Conservation (phyloP, 2,329 filamentous ascomycete species). For the Clonostachys byssicola region DNA sequence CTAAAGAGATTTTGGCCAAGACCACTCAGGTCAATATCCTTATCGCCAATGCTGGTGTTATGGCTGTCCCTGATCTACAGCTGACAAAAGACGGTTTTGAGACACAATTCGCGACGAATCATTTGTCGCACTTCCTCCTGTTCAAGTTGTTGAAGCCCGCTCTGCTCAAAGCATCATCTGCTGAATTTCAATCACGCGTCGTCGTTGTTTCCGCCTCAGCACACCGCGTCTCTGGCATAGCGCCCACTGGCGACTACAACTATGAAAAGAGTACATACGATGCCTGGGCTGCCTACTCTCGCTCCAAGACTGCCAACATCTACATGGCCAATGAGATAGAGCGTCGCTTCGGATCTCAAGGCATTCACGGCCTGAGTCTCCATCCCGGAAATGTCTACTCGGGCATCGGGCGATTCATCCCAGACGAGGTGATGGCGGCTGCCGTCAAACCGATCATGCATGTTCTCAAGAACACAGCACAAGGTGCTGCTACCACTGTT, state of each 20-base stretch:
- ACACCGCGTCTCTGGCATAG: conserved; percentile 3
- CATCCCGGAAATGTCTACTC: conserved; percentile 39
- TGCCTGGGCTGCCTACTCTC: conserved; percentile 33
- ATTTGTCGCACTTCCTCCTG: conserved; percentile 41
- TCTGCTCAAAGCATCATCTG: conserved; percentile 23
- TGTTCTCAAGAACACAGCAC: conserved; percentile 10
- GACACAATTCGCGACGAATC: conserved; percentile 36
- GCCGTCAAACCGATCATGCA: not conserved
- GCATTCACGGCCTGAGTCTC: conserved; percentile 32
- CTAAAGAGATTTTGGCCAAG: conserved; percentile 8
- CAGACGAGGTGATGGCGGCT: conserved; percentile 6
- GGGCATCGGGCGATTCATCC: conserved; percentile 9
- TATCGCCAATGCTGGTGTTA: conserved; percentile 36
- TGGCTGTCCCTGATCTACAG: conserved; percentile 8
- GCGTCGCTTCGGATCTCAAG: conserved; percentile 34
- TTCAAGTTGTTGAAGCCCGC: conserved; percentile 38
- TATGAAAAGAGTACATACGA: conserved; percentile 15
- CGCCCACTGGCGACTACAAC: conserved; percentile 10
- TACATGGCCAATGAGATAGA: conserved; percentile 47
- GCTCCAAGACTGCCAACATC: conserved; percentile 46
- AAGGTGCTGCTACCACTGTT: conserved; percentile 43
- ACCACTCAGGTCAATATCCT: conserved; percentile 19
- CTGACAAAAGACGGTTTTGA: conserved; percentile 31
- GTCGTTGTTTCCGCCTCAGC: conserved; percentile 23
- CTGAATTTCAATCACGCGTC: conserved; percentile 18